phyloP scores from a whole-genome alignment of 2,329 filamentous ascomycete genomes.

The Macrophomina tecta region DNA sequence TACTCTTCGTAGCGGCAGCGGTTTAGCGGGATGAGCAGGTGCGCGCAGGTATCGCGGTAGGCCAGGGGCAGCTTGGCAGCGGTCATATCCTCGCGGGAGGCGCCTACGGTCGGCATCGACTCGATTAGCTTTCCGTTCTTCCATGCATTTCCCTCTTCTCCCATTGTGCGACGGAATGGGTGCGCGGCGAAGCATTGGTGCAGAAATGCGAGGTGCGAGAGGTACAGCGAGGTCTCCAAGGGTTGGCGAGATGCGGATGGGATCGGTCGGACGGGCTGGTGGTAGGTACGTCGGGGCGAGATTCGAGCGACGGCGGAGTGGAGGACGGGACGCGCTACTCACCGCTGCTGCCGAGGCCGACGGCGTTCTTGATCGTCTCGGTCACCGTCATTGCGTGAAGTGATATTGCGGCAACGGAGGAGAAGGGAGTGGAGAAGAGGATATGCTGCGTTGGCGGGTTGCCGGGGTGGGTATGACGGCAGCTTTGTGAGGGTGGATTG shows the following conservation, averaged over 20 bases:
- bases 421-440: not conserved
- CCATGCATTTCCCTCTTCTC: not conserved
- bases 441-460: not conserved
- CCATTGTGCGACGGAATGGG: too few species aligned
- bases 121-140: not conserved
- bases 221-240: too few species aligned
- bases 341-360: slow-evolving; percentile 50
- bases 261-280: not conserved
- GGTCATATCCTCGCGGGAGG: slow-evolving; percentile 85
- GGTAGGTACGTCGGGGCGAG: not conserved
- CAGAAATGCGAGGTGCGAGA: not conserved
- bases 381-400: slow-evolving; percentile 45
- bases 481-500: not conserved
- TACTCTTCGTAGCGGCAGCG: slow-evolving; percentile 89
- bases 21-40: slow-evolving; percentile 94
- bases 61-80: slow-evolving; percentile 84
- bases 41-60: slow-evolving; percentile 95
- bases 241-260: not conserved
- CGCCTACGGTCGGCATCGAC: not conserved
- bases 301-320: not conserved
- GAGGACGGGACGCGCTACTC: slow-evolving; percentile 12
- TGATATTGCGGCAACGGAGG: not conserved
- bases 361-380: slow-evolving; percentile 55
- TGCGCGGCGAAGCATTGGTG: not conserved
- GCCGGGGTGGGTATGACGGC: not conserved